Conservation (phyloP, 208 protist species). For the Strigomonas culicis region DNA sequence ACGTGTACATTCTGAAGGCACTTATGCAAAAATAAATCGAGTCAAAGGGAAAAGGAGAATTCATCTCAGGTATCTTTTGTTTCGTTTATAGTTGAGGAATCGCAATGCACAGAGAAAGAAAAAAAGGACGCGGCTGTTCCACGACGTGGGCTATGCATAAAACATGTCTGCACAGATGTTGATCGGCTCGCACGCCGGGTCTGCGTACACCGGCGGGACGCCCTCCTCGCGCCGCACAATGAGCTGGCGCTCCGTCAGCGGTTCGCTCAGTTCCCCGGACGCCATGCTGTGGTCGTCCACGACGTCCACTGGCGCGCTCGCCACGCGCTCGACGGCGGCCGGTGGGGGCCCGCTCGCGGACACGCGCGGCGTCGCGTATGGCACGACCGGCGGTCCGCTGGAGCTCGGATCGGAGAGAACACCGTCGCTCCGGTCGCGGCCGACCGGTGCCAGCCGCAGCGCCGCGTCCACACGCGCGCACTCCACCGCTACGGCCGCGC, state of each 20-base stretch:
- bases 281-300: not conserved
- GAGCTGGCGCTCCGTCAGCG: not conserved
- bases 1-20: not conserved
- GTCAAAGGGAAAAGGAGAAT: not conserved
- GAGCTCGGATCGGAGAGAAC: not conserved
- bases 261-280: not conserved
- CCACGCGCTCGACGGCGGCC: not conserved
- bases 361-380: not conserved
- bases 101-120: conserved; percentile 8
- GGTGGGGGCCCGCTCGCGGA: not conserved
- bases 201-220: not conserved
- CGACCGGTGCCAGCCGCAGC: too few relatives aligned
- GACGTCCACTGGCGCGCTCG: too few relatives aligned
- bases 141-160: not conserved
- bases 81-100: not conserved
- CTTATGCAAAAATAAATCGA: not conserved
- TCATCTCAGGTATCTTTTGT: not conserved
- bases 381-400: not conserved
- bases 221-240: not conserved
- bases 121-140: not conserved
- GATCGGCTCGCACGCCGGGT: not conserved
- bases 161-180: not conserved
- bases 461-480: too few relatives aligned
- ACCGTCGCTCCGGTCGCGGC: conserved; percentile 4
- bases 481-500: too few relatives aligned